Evolutionary conservation across 1,139 yeast genomes (phyloP), one percentile per base, ranked within the genome.

Genomic region (Scheffersomyces parashehatae): DNA sequence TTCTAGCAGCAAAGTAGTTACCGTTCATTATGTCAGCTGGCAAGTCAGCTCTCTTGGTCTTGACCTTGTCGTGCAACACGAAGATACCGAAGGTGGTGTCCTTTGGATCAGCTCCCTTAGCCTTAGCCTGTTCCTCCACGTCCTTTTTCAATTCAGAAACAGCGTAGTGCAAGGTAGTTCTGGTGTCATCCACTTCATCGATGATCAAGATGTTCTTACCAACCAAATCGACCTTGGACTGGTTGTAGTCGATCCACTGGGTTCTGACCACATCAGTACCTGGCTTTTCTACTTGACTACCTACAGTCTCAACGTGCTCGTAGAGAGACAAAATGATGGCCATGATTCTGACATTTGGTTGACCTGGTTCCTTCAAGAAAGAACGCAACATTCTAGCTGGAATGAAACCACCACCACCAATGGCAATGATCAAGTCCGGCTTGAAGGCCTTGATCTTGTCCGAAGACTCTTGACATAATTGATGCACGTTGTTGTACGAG

Each of bases 311-410:
- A 50, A 87, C 63, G 56, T 87, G 93, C 67, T 91, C 98, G 65
- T 91, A 91, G 41, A 91, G 77, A 0, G 97, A 88, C 53, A 91
- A 76, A 37, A 95, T 95, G 58, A 91, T 88, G 43, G 98, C 97
- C 82, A 88, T 93, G 59, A 91, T 89, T 54, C 96, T 88, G 49
- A 90, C 88, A 64, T 89, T 90, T 56, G 93, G 90, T 52, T 86
- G 79, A 46, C 95, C 96, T 42, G 86, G 87, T 51, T 83, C 84
- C 67, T 89, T 90, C 58, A 91, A 74, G 68, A 91, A 91, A 0
- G 97, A 84, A 65, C 98, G 82, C 58, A 91, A 79, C 70, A 91
- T 91, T 64, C 98, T 82, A 28, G 98, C 97, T 13, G 98, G 98
- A 49, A 91, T 91, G 67, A 91, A 87, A 5, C 98, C 98, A 58